Percentiles rank a stretch among this genome's conserved stretches.
phyloP scores from a whole-genome alignment of 345 rosid species.

The Corchorus olitorius region DNA sequence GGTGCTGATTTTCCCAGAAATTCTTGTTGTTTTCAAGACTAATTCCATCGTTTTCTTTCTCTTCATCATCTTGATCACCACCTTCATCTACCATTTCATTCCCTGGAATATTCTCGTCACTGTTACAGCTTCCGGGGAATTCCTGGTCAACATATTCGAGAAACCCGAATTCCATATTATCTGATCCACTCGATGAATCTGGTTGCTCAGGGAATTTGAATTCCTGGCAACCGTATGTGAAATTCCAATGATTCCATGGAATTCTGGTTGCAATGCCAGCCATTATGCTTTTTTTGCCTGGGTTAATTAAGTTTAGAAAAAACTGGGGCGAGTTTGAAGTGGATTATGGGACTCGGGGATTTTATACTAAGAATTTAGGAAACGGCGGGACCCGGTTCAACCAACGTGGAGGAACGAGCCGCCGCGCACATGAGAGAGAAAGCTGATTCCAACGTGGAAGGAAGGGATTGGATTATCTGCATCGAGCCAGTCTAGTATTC shows the following conservation, averaged over 20 bases:
- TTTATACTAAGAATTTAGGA: conserved; percentile 18
- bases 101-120: background rate
- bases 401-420: conserved; percentile 40
- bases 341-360: background rate
- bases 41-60: conserved; percentile 16
- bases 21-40: conserved; percentile 34
- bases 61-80: conserved; percentile 29
- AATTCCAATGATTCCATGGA: conserved; percentile 21
- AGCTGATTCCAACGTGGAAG: conserved; percentile 20
- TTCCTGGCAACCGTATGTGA: conserved; percentile 14
- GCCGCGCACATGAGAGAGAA: conserved; percentile 31
- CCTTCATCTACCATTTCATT: conserved; percentile 9
- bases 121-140: conserved; percentile 1
- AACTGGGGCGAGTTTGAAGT: background rate
- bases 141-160: conserved; percentile 31
- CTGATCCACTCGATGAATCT: conserved; percentile 33
- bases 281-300: background rate
- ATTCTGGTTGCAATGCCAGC: conserved; percentile 17
- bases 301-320: background rate
- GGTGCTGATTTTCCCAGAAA: conserved; percentile 60
- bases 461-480: background rate
- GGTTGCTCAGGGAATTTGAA: conserved; percentile 8
- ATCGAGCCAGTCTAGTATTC: background rate
- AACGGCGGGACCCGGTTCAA: conserved; percentile 24
- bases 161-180: conserved; percentile 46